A percentile compares a stretch with the other conserved stretches of the same genome.
Conservation (phyloP, 306 rosid genomes). For the Quercus dentata region DNA sequence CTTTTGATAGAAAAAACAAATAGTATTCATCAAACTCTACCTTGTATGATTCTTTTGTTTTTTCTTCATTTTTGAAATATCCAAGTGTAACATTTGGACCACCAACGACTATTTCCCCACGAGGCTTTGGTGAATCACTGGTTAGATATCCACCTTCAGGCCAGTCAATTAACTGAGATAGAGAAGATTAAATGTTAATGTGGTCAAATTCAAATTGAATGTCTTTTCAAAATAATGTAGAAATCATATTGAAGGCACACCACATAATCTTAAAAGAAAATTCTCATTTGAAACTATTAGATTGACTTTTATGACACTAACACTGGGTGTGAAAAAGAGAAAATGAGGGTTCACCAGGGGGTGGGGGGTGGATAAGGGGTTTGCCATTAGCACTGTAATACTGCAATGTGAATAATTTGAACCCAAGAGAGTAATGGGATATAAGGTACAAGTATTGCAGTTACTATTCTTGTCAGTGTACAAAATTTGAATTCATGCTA, state of each 20-base stretch:
- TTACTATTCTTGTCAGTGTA: background rate
- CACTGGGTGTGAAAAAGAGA: background rate
- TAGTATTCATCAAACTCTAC: conserved; percentile 29
- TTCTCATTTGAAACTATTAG: background rate
- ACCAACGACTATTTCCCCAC: conserved; percentile 92
- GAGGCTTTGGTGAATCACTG: conserved; percentile 73
- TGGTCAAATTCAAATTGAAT: background rate
- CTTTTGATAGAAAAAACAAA: conserved; percentile 24
- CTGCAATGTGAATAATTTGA: background rate
- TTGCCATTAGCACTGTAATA: background rate
- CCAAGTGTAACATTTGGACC: conserved; percentile 94
- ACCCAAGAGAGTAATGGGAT: background rate
- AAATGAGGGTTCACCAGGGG: background rate
- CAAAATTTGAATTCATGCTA: background rate
- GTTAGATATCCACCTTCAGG: conserved; percentile 84
- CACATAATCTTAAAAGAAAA: conserved; percentile 6
- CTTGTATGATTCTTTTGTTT: conserved; percentile 87
- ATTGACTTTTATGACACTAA: background rate
- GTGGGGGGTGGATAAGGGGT: background rate
- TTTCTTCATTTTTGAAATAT: conserved; percentile 90
- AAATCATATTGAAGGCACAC: background rate
- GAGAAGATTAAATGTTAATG: conserved; percentile 22
- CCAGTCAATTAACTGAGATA: conserved; percentile 81
- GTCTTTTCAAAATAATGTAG: background rate
- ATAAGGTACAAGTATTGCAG: background rate